Base-by-base conservation (phyloP, 2,329 filamentous ascomycete species). In the Arthrocladium fulminans region DNA sequence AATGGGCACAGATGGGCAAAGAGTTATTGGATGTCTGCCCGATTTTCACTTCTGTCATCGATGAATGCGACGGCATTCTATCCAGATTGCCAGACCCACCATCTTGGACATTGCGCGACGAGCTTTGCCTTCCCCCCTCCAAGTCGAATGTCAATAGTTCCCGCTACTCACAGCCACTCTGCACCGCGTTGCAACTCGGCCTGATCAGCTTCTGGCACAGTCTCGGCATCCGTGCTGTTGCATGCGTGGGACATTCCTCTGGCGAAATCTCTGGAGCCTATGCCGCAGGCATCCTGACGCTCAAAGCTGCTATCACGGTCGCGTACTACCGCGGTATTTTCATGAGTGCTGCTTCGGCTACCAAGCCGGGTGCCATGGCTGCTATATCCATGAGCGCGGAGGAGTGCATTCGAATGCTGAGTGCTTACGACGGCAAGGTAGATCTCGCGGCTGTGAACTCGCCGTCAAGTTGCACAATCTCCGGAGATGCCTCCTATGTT, bases 191-290 rank as follows among this genome's bases (percentile, higher is more conserved):
- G 3, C 66, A 68, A 42, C 51, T 67, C 10, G 61, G 55, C 7
- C 45, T 68, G 0, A 54, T 63, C 1, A 57, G 65, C 17, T 43
- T 67, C 2, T 57, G 66, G 1, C 19, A 17, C 0, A 10, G 38
- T 1, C 61, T 55, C 57, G 59, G 57, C 1, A 49, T 67, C 4
- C 19, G 23, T 0, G 60, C 63, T 8, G 12, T 43, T 0, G 45
- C 53, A 1, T 61, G 64, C 3, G 50, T 66, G 1, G 65, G 65
- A 0, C 64, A 68, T 46, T 65, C 63, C 0, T 58, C 54, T 10
- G 65, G 65, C 1, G 65, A 68, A 50, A 66, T 68, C 30, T 63
- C 57, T 1, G 63, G 64, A 1, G 64, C 65, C 0, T 68, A 65
- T 52, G 60, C 63, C 17, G 27, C 27, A 7, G 27, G 27, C 7